Evolutionary conservation across 148 eudicot genomes (phyloP).

Genomic region (Tetragonia tetragonoides): DNA sequence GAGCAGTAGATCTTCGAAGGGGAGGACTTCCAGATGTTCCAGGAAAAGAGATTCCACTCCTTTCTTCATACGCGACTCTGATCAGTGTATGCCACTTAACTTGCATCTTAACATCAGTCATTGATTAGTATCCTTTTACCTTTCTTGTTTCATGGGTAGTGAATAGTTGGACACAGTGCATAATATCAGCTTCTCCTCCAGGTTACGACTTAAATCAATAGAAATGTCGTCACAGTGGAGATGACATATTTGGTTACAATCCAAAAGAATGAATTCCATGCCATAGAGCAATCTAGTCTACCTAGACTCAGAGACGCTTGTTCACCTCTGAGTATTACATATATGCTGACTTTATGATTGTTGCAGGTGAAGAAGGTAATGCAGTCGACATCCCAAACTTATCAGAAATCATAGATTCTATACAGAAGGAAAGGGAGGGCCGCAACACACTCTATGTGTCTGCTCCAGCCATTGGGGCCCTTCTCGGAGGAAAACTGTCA

Average conservation of each 20-base stretch:
- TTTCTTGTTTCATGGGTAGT: background rate
- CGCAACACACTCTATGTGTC: conserved; percentile 22
- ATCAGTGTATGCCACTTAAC: conserved; percentile 28
- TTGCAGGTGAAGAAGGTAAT: conserved; percentile 35
- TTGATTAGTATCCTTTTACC: background rate
- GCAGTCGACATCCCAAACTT: conserved; percentile 30
- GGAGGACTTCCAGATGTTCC: conserved; percentile 17
- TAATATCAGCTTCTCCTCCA: too few relatives aligned
- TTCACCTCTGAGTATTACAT: background rate
- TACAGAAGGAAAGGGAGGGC: conserved; percentile 36
- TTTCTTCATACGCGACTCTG: conserved; percentile 39
- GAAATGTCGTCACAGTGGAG: background rate
- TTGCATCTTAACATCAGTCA: background rate
- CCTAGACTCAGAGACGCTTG: background rate
- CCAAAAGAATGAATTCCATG: background rate
- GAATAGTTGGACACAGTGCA: background rate
- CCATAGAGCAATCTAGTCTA: background rate
- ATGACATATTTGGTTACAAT: background rate
- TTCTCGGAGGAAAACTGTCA: conserved; percentile 27
- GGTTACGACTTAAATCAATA: background rate
- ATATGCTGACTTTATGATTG: background rate
- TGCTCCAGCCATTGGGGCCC: conserved; percentile 38
- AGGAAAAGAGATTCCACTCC: conserved; percentile 27
- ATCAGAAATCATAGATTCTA: conserved; percentile 34
- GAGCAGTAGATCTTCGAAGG: conserved; percentile 10